These are phyloP conservation scores for Aurinia saxatilis DNA, from an alignment of 345 rosid species.

Conservation along the genomic window DNA sequence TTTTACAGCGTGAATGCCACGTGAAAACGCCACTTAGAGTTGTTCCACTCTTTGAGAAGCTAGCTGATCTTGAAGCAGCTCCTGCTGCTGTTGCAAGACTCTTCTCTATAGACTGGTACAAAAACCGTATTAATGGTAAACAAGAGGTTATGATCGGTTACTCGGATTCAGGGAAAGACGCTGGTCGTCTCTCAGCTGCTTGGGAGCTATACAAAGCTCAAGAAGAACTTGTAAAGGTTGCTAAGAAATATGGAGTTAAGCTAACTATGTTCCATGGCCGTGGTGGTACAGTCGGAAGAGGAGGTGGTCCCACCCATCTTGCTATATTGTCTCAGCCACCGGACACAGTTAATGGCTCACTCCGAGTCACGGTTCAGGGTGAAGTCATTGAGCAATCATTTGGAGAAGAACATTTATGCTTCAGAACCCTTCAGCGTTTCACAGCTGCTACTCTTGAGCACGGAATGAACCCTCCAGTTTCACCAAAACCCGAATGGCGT, in stretches of 20 bases:
- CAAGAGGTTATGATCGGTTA: conserved; percentile 99
- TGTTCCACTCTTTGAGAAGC: conserved; percentile 97
- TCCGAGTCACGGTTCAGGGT: conserved; percentile 93
- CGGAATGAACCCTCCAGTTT: conserved; percentile 85
- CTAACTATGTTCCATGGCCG: conserved; percentile 99
- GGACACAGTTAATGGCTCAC: conserved; percentile 88
- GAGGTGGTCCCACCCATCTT: conserved; percentile 99
- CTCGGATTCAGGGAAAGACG: conserved; percentile 98
- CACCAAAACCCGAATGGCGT: conserved; percentile 98
- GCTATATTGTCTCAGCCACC: conserved; percentile 99
- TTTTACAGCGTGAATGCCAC: conserved; percentile 90
- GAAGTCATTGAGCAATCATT: conserved; percentile 96
- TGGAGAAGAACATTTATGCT: conserved; percentile 92
- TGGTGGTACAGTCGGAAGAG: conserved; percentile 99
- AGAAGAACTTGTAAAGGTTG: conserved; percentile 89
- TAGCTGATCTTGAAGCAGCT: conserved; percentile 95
- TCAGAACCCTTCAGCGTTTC: conserved; percentile 93
- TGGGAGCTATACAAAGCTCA: conserved; percentile 99
- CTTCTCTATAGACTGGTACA: conserved; percentile 93
- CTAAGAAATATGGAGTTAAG: conserved; percentile 79
- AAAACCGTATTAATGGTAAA: conserved; percentile 76
- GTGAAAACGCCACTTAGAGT: conserved; percentile 88
- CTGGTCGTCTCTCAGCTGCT: conserved; percentile 93
- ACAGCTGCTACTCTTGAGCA: conserved; percentile 98
- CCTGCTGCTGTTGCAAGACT: conserved; percentile 92